These are phyloP conservation scores for Citeromyces hawaiiensis DNA, from an alignment of 1,139 yeast species.

Conservation along the genomic window DNA sequence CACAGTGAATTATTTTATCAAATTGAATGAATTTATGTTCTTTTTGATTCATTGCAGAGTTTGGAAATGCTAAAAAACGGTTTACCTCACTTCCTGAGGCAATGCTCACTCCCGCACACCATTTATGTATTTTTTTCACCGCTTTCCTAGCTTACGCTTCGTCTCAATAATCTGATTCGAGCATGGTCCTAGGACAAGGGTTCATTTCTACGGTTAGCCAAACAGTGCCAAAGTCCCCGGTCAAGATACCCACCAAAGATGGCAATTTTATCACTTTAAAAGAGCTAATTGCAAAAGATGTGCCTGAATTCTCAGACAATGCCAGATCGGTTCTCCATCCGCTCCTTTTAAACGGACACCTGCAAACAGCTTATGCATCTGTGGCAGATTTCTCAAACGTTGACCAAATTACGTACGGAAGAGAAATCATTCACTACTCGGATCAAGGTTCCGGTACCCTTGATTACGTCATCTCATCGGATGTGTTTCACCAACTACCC, in stretches of 20 bases:
- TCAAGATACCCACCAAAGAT: conserved; percentile 18
- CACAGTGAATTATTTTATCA: too few relatives aligned
- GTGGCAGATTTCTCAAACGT: conserved; percentile 36
- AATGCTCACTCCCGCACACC: too few relatives aligned
- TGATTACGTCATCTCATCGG: conserved; percentile 54
- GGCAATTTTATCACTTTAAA: conserved; percentile 7
- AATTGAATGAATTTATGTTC: too few relatives aligned
- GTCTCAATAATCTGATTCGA: too few relatives aligned
- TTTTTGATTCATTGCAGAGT: too few relatives aligned
- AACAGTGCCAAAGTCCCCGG: conserved; percentile 14
- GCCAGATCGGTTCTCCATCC: conserved; percentile 49
- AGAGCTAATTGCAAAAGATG: conserved; percentile 14
- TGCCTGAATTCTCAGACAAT: conserved; percentile 31
- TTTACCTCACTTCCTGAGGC: too few relatives aligned
- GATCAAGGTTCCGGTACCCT: conserved; percentile 67
- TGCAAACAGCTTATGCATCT: conserved; percentile 67
- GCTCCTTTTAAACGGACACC: conserved; percentile 52
- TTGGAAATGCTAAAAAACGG: too few relatives aligned
- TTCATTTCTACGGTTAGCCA: not conserved
- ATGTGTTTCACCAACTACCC: conserved; percentile 24
- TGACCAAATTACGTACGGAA: conserved; percentile 62
- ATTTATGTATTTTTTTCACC: too few relatives aligned
- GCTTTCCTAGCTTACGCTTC: too few relatives aligned
- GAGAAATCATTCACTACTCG: conserved; percentile 49
- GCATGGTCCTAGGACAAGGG: not conserved